These are phyloP conservation scores for Carnegiea gigantea DNA, from an alignment of 179 eudicot genomes.

Conservation along the genomic window DNA sequence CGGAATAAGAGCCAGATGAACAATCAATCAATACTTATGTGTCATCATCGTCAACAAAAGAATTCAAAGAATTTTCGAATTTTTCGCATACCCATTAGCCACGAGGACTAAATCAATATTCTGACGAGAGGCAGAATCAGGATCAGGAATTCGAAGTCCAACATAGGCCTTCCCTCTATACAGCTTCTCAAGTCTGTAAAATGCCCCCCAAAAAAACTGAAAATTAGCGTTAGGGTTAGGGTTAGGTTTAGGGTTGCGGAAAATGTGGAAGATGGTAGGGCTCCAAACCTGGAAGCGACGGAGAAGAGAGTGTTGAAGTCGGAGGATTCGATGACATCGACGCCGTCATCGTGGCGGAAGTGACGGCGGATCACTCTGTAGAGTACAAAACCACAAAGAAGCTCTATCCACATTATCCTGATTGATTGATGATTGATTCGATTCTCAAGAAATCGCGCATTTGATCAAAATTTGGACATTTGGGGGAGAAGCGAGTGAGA, in stretches of 20 bases:
- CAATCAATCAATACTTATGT: too few relatives aligned
- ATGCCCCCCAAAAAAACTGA: neutral
- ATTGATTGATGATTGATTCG: neutral
- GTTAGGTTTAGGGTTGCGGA: neutral
- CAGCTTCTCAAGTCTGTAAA: constrained; percentile 1
- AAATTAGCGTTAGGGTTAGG: neutral
- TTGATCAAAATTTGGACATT: neutral
- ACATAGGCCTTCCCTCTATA: constrained; percentile 1
- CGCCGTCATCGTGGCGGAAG: neutral
- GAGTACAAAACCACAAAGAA: neutral
- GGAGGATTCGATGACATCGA: neutral
- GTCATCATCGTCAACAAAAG: too few relatives aligned
- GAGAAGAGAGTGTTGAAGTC: neutral
- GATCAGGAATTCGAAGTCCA: constrained; percentile 9
- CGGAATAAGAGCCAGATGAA: too few relatives aligned
- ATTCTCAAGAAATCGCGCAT: neutral
- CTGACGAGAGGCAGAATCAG: constrained; percentile 4
- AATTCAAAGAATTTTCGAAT: neutral
- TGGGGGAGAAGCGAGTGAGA: neutral
- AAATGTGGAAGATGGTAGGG: neutral
- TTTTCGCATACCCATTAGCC: constrained; percentile 5
- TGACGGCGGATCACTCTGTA: neutral
- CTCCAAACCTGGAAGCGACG: constrained; percentile 4
- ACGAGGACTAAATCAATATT: neutral
- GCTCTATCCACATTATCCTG: neutral